These are phyloP conservation scores for Saccharomyces mikatae DNA, from an alignment of 805 yeast species.

Conservation along the genomic window DNA sequence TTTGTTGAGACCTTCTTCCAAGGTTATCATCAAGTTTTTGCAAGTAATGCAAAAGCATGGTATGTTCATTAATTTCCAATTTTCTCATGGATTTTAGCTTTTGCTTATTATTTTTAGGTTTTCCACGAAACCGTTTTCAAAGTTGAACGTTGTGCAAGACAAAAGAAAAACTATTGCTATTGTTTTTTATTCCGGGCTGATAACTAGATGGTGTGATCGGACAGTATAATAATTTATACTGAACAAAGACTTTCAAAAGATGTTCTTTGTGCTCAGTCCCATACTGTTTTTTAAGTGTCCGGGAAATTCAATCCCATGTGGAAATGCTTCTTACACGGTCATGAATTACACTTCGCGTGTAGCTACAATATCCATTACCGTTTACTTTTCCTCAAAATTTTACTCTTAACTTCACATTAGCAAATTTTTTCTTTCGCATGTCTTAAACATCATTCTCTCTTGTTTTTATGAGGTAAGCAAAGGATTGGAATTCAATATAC, in stretches of 20 bases:
- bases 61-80: conserved; percentile 14
- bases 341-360: conserved; percentile 18
- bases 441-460: background rate
- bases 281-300: conserved; percentile 96
- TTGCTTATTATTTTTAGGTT: background rate
- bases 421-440: background rate
- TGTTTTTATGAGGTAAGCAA: background rate
- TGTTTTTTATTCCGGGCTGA: conserved; percentile 64
- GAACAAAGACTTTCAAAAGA: conserved; percentile 8
- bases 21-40: conserved; percentile 92
- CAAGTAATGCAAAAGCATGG: conserved; percentile 97
- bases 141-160: background rate
- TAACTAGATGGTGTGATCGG: conserved; percentile 97
- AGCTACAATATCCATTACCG: conserved; percentile 35
- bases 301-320: conserved; percentile 55
- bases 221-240: conserved; percentile 17
- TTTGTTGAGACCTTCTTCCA: conserved; percentile 93
- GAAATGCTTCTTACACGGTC: conserved; percentile 64
- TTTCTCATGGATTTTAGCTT: background rate
- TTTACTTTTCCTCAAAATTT: conserved; percentile 63
- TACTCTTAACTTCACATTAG: background rate
- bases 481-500: background rate
- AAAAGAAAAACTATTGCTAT: conserved; percentile 15
- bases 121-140: background rate
- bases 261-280: conserved; percentile 50